These are phyloP conservation scores for Pseudogymnoascus destructans DNA, from an alignment of 2,329 filamentous ascomycete species.

Conservation along the genomic window DNA sequence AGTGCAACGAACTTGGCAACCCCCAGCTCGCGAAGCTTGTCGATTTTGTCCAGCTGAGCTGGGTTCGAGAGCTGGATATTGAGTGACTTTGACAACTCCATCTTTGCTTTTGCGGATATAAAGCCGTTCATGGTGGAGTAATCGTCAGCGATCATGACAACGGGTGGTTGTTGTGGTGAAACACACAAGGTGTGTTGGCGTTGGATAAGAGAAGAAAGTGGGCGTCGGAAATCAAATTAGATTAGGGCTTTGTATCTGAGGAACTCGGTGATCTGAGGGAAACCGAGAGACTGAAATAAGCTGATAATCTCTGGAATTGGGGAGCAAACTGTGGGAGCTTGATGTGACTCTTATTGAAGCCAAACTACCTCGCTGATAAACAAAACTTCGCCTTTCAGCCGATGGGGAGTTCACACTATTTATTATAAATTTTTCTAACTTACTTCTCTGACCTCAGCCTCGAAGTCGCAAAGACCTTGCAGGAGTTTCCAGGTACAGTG, in stretches of 20 bases:
- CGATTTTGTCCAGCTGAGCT: constrained; percentile 15
- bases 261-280: neutral
- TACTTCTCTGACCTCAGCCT: neutral
- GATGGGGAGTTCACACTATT: neutral
- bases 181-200: neutral
- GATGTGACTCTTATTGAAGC: neutral
- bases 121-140: neutral
- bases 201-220: neutral
- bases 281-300: neutral
- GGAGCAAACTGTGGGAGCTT: neutral
- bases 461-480: neutral
- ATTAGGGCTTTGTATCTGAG: neutral
- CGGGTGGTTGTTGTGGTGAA: neutral
- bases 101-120: neutral
- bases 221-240: neutral
- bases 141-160: neutral
- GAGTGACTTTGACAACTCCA: neutral
- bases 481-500: neutral
- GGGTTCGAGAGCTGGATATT: neutral
- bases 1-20: constrained; percentile 16
- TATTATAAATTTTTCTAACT: neutral
- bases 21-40: constrained; percentile 15
- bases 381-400: neutral
- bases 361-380: neutral
- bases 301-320: neutral